Evolutionary conservation across 164 flowering plant genomes (phyloP).

Genomic region (Tetracentron sinense): DNA sequence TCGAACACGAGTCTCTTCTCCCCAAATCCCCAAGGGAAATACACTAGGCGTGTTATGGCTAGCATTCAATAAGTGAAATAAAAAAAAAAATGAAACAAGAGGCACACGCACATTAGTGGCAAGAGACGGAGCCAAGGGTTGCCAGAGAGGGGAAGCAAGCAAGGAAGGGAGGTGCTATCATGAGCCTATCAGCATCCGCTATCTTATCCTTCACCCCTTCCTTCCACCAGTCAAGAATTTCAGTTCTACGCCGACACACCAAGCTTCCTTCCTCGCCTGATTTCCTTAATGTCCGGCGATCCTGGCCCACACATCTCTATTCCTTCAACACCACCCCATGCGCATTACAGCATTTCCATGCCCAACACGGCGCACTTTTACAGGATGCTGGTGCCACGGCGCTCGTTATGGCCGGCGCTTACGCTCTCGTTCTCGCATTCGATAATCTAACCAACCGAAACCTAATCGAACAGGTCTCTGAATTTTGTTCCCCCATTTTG

Average conservation of each 20-base stretch:
- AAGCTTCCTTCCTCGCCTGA: background rate
- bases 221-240: background rate
- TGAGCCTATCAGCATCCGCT: background rate
- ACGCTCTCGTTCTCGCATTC: slow-evolving; percentile 54
- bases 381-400: slow-evolving; percentile 69
- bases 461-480: slow-evolving; percentile 56
- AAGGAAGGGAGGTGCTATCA: background rate
- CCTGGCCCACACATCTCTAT: background rate
- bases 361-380: slow-evolving; percentile 19
- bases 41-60: too few species aligned
- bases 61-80: too few species aligned
- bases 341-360: slow-evolving; percentile 3
- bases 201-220: background rate
- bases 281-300: background rate
- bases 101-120: too few species aligned
- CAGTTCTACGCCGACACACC: background rate
- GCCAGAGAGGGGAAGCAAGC: too few species aligned
- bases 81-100: too few species aligned
- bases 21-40: too few species aligned
- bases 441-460: slow-evolving; percentile 50
- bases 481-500: background rate
- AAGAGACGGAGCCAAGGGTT: too few species aligned
- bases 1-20: too few species aligned
- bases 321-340: background rate
- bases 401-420: slow-evolving; percentile 54